Conservation (phyloP, 2,329 filamentous ascomycete genomes). For the Aspergillus calidoustus region DNA sequence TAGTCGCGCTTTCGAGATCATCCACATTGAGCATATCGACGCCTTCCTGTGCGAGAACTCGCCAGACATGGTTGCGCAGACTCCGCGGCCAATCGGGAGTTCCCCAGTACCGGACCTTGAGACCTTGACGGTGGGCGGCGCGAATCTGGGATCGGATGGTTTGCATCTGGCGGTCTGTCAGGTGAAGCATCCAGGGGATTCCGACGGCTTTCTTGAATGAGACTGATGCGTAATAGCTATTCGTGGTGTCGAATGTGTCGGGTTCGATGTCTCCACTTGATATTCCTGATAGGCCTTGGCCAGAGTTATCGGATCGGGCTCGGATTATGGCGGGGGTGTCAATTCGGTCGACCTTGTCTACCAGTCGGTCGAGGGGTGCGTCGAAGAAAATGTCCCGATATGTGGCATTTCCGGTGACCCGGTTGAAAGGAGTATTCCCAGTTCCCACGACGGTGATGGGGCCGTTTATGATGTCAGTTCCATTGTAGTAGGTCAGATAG, state of each 20-base stretch:
- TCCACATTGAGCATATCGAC: conserved; percentile 64
- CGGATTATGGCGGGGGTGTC: neutral
- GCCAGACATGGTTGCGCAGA: conserved; percentile 60
- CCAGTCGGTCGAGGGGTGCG: conserved; percentile 52
- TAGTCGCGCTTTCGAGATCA: conserved; percentile 56
- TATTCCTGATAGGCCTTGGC: conserved; percentile 54
- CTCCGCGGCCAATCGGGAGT: conserved; percentile 60
- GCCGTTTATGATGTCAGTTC: conserved; percentile 44
- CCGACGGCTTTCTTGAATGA: conserved; percentile 57
- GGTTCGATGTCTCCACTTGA: conserved; percentile 39
- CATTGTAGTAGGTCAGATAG: conserved; percentile 58
- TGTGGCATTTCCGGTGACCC: conserved; percentile 51
- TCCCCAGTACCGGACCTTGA: conserved; percentile 63
- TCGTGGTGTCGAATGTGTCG: conserved; percentile 52
- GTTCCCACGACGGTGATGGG: conserved; percentile 60
- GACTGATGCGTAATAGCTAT: conserved; percentile 63
- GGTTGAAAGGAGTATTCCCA: conserved; percentile 57
- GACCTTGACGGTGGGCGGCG: conserved; percentile 55
- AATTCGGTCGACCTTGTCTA: conserved; percentile 24
- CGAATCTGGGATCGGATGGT: conserved; percentile 57
- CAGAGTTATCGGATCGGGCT: conserved; percentile 31
- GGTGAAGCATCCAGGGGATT: conserved; percentile 53
- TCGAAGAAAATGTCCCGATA: conserved; percentile 63
- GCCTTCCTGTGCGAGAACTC: conserved; percentile 57
- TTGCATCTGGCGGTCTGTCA: conserved; percentile 52